Conservation (phyloP, 345 rosid genomes). For the Eucalyptus grandis region DNA sequence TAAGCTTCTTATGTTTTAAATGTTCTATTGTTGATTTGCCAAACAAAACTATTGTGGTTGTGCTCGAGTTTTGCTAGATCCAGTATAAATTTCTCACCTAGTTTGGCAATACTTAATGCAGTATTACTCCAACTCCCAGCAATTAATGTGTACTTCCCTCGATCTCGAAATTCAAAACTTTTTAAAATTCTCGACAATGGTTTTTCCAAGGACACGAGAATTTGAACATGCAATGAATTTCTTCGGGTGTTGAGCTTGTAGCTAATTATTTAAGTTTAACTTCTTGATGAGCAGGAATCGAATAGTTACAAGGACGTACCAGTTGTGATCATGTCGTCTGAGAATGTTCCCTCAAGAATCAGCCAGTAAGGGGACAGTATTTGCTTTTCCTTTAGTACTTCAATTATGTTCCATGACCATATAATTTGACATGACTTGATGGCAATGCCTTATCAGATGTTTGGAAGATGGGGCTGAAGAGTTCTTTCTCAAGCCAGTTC, state of each 20-base stretch:
- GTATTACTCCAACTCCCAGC: not conserved
- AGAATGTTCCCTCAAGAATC: constrained; percentile 78
- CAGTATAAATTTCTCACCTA: not conserved
- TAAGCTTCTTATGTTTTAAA: not conserved
- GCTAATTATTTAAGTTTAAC: not conserved
- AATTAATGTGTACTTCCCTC: not conserved
- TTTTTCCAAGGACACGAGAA: not conserved
- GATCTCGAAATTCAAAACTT: not conserved
- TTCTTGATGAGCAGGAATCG: constrained; percentile 35
- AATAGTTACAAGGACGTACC: constrained; percentile 61
- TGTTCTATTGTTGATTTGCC: not conserved
- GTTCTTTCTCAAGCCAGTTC: constrained; percentile 81
- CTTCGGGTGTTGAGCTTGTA: not conserved
- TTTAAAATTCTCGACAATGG: not conserved
- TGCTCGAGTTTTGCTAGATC: not conserved
- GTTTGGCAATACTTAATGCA: not conserved
- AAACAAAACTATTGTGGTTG: not conserved
- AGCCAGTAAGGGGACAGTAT: constrained; percentile 20
- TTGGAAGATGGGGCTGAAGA: constrained; percentile 92
- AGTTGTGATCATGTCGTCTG: constrained; percentile 92
- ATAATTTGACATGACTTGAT: not conserved
- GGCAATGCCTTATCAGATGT: constrained; percentile 29
- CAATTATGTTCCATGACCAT: not conserved
- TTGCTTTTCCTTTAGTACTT: not conserved
- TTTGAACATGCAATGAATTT: not conserved